Evolutionary conservation across 2,329 filamentous ascomycete species (phyloP).

Genomic region (Conoideocrella luteorostrata): DNA sequence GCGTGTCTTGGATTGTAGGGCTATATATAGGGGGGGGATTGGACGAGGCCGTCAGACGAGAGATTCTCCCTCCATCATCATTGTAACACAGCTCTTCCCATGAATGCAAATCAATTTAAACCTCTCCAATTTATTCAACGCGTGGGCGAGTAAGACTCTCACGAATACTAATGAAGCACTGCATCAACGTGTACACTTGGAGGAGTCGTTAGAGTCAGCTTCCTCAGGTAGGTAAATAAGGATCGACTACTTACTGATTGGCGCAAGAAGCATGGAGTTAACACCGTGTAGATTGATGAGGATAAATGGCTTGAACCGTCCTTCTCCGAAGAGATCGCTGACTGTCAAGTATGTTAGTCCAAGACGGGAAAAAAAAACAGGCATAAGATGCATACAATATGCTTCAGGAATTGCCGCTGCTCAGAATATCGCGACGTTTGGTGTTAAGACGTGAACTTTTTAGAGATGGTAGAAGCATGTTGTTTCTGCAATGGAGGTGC

Average conservation of each 20-base stretch:
- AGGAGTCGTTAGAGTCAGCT: conserved; percentile 12
- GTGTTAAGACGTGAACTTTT: neutral
- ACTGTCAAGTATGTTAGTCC: conserved; percentile 25
- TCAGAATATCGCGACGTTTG: neutral
- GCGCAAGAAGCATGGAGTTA: conserved; percentile 32
- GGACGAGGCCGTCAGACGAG: too few relatives aligned
- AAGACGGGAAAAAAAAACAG: neutral
- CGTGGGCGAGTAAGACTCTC: conserved; percentile 32
- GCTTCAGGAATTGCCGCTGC: conserved; percentile 9
- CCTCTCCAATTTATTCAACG: too few relatives aligned
- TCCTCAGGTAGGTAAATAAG: neutral
- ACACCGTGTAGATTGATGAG: conserved; percentile 40
- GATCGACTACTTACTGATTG: conserved; percentile 41
- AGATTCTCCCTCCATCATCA: too few relatives aligned
- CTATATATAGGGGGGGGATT: too few relatives aligned
- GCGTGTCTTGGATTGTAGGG: too few relatives aligned
- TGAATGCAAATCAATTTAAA: too few relatives aligned
- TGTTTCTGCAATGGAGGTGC: too few relatives aligned
- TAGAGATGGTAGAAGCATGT: too few relatives aligned
- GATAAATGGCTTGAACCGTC: conserved; percentile 40
- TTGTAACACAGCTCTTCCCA: too few relatives aligned
- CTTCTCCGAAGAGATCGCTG: conserved; percentile 41
- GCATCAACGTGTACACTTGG: conserved; percentile 41
- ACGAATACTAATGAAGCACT: conserved; percentile 42
- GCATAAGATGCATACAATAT: conserved; percentile 16